Evolutionary conservation across 2,329 filamentous ascomycete genomes (phyloP), one percentile per base, ranked within the genome.

Genomic region (Emergomyces orientalis): DNA sequence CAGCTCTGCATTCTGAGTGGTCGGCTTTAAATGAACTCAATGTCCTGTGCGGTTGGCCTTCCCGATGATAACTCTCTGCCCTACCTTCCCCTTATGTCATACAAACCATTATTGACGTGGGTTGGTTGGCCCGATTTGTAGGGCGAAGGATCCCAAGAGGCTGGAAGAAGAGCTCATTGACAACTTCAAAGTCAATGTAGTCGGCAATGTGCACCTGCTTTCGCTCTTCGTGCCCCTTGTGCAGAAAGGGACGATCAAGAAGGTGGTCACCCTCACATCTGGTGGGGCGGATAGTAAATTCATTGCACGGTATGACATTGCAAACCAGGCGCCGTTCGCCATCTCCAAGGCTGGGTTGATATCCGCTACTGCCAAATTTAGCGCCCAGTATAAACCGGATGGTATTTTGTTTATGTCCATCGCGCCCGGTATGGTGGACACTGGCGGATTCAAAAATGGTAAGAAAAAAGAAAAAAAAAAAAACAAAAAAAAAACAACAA

Each of bases 151-250:
- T 1, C 71, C 70, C 1, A 70, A 75, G 5, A 67, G 66, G 3
- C 66, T 81, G n/a, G 73, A 77, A 1, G 63, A 74, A 7, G 71
- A 74, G 1, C 63, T 79, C 4, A 32, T 66, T 2, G 41, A 70
- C 6, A 52, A 65, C 1, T 78, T 81, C 65, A 70, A 79, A 2
- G 73, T 75, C 65, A 86, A 86, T 63, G 79, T 82, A 7, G 49
- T 83, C 9, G 82, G 77, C 51, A 78, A 81, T 59, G 73, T 86
- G 62, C 77, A 84, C 64, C 75, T 84, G 0, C 79, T 82, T 70
- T 81, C 82, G 66, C 66, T 79, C 1, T 84, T 83, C 68, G 55
- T 82, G 0, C 83, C 84, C 0, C 75, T 85, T 0, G 72, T 87
- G 39, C 71, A 76, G 1, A 79, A 81, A 55, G 79, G 84, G 4